phyloP scores from a whole-genome alignment of 371 early-diverging fungal species.

The Mucor mucedo region DNA sequence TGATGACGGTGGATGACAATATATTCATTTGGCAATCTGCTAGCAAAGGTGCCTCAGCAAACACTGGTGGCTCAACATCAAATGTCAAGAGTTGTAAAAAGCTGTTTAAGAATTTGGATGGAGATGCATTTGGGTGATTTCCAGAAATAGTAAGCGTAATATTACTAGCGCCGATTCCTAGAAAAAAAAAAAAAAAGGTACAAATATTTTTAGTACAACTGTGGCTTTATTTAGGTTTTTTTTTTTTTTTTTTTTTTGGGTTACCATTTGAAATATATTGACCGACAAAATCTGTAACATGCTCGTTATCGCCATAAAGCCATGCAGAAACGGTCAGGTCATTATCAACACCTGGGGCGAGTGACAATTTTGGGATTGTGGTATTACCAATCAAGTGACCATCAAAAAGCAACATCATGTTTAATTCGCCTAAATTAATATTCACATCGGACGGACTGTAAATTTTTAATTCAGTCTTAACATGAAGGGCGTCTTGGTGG shows the following conservation, averaged over 20 bases:
- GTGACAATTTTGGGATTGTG: constrained; percentile 31
- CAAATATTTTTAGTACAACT: constrained; percentile 1
- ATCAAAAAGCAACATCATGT: constrained; percentile 33
- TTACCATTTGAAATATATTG: constrained; percentile 45
- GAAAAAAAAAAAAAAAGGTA: constrained; percentile 1
- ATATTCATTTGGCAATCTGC: constrained; percentile 49
- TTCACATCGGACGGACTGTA: constrained; percentile 48
- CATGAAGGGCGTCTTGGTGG: constrained; percentile 35
- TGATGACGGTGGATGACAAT: constrained; percentile 46
- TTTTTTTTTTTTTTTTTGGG: not conserved
- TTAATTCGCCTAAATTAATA: constrained; percentile 42
- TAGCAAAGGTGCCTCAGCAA: constrained; percentile 39
- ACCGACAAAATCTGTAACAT: constrained; percentile 42
- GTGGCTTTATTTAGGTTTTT: not conserved
- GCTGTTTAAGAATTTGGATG: constrained; percentile 25
- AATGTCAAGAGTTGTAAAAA: constrained; percentile 40
- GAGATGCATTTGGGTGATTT: constrained; percentile 41
- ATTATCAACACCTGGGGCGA: constrained; percentile 32
- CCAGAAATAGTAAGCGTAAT: constrained; percentile 46
- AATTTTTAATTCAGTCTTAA: constrained; percentile 30
- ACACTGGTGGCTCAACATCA: constrained; percentile 36
- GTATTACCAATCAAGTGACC: constrained; percentile 42
- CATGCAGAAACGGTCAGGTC: constrained; percentile 25
- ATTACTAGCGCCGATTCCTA: constrained; percentile 18
- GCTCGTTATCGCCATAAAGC: constrained; percentile 21